These are phyloP conservation scores for Neocatenulostroma microsporum DNA, from an alignment of 2,329 filamentous ascomycete species.

Conservation along the genomic window DNA sequence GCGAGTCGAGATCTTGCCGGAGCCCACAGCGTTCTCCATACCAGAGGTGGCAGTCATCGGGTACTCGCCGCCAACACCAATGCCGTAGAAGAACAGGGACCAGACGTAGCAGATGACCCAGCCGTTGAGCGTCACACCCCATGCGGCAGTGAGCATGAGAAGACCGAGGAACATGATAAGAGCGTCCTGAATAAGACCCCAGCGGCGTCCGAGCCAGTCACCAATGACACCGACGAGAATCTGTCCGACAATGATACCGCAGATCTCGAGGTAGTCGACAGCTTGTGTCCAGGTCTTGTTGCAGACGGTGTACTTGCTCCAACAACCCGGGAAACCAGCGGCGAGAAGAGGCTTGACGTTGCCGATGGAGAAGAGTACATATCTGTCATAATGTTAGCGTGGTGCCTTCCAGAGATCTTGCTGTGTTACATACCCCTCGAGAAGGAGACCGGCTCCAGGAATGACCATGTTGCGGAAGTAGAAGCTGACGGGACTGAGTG, in stretches of 20 bases:
- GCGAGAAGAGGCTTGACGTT: constrained; percentile 79
- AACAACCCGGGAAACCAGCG: constrained; percentile 69
- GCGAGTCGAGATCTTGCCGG: constrained; percentile 78
- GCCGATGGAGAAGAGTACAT: constrained; percentile 94
- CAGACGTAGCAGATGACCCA: constrained; percentile 98
- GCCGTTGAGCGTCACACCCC: constrained; percentile 76
- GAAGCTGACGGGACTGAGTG: constrained; percentile 71
- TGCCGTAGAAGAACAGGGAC: constrained; percentile 85
- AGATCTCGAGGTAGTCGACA: constrained; percentile 85
- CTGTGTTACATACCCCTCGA: constrained; percentile 59
- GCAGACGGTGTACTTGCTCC: constrained; percentile 56
- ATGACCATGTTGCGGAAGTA: constrained; percentile 89
- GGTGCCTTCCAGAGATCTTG: neutral
- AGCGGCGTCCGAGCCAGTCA: constrained; percentile 81
- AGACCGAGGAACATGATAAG: constrained; percentile 90
- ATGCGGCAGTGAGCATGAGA: constrained; percentile 82
- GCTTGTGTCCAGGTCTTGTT: constrained; percentile 71
- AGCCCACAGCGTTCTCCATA: constrained; percentile 68
- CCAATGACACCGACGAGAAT: constrained; percentile 74
- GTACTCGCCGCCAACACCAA: constrained; percentile 74
- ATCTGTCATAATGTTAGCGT: constrained; percentile 42
- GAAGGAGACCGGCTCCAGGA: constrained; percentile 80
- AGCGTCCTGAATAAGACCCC: constrained; percentile 93
- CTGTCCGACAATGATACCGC: constrained; percentile 92
- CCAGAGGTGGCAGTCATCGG: constrained; percentile 94